These are phyloP conservation scores for Viola pubescens DNA, from an alignment of 441 rosid species.

Conservation along the genomic window DNA sequence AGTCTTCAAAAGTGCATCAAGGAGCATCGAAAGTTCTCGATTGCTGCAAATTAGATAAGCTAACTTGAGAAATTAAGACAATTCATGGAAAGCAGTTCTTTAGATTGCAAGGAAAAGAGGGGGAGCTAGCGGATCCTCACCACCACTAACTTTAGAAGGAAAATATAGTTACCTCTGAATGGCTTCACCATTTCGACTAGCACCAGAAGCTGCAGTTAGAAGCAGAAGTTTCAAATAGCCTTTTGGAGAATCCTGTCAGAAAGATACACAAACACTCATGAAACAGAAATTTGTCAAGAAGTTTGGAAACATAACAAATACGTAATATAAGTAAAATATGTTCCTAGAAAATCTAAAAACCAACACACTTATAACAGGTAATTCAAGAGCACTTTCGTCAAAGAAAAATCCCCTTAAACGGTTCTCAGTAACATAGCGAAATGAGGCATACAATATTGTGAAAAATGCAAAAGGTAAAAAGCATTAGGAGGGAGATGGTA, in stretches of 20 bases:
- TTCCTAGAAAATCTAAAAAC: neutral
- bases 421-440: no score
- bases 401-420: no score
- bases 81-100: neutral
- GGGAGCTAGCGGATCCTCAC: neutral
- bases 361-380: neutral
- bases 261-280: neutral
- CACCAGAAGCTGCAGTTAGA: slow-evolving; percentile 90
- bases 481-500: no score
- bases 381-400: neutral
- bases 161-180: slow-evolving; percentile 64
- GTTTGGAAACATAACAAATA: neutral
- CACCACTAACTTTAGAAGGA: neutral
- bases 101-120: neutral
- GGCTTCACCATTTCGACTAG: slow-evolving; percentile 72
- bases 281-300: neutral
- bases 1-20: slow-evolving; percentile 93
- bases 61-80: neutral
- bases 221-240: slow-evolving; percentile 94
- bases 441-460: no score
- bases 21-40: slow-evolving; percentile 98
- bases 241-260: slow-evolving; percentile 75
- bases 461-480: no score
- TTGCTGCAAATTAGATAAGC: slow-evolving; percentile 53
- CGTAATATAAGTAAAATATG: neutral